Evolutionary conservation across 257 asterid species (phyloP).

Genomic region (Asclepias syriaca): DNA sequence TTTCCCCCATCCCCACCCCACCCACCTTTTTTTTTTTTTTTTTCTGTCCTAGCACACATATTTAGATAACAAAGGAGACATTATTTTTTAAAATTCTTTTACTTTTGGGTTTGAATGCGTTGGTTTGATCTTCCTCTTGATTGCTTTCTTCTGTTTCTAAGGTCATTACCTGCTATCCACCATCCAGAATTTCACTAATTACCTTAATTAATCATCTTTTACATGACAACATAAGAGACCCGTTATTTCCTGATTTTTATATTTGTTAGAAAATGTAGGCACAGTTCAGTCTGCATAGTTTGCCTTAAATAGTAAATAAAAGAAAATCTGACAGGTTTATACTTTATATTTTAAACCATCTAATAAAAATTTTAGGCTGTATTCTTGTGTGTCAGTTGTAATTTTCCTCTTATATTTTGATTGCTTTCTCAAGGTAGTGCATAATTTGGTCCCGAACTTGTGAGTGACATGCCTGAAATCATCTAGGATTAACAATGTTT

Average conservation of each 20-base stretch:
- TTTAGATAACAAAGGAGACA: not conserved
- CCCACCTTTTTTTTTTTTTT: no score
- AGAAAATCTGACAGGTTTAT: not conserved
- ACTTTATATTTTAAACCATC: not conserved
- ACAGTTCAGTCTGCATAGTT: not conserved
- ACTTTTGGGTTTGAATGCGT: not conserved
- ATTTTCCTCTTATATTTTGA: not conserved
- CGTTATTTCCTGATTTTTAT: not conserved
- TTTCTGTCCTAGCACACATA: not conserved
- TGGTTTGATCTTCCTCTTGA: not conserved
- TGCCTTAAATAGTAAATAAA: not conserved
- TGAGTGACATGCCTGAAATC: not conserved
- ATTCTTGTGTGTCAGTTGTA: not conserved
- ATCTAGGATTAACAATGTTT: not conserved
- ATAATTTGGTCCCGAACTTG: conserved; percentile 1
- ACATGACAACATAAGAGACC: not conserved
- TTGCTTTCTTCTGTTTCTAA: not conserved
- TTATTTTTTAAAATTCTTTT: not conserved
- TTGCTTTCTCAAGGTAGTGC: not conserved
- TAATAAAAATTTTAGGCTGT: not conserved
- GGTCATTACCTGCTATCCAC: not conserved
- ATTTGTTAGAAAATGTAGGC: not conserved
- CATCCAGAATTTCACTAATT: not conserved
- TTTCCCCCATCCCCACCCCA: no score
- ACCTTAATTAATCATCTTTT: not conserved